phyloP scores from a whole-genome alignment of 257 asterid species.

The Nicotiana obtusifolia region DNA sequence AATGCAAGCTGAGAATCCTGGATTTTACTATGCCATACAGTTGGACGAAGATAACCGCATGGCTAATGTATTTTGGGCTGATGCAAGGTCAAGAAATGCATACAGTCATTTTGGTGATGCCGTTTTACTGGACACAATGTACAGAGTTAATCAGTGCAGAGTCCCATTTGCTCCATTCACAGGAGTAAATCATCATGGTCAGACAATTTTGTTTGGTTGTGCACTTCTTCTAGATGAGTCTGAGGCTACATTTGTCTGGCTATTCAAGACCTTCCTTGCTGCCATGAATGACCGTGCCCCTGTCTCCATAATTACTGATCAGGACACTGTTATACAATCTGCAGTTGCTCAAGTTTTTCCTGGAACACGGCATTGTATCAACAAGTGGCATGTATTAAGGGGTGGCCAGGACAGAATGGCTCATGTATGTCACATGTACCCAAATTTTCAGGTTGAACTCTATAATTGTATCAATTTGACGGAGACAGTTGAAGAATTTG shows the following conservation, averaged over 20 bases:
- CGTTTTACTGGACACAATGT: slow-evolving; percentile 64
- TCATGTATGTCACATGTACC: slow-evolving; percentile 53
- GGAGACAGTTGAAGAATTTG: slow-evolving; percentile 85
- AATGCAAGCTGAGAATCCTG: slow-evolving; percentile 92
- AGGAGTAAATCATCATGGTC: slow-evolving; percentile 95
- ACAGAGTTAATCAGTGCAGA: slow-evolving; percentile 47
- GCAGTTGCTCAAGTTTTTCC: slow-evolving; percentile 75
- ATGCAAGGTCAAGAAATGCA: slow-evolving; percentile 83
- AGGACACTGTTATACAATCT: slow-evolving; percentile 49
- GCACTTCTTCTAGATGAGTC: slow-evolving; percentile 84
- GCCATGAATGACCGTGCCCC: slow-evolving; percentile 73
- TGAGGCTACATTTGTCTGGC: slow-evolving; percentile 77
- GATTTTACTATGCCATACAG: slow-evolving; percentile 89
- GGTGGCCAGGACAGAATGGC: slow-evolving; percentile 80
- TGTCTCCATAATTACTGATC: slow-evolving; percentile 62
- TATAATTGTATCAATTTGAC: slow-evolving; percentile 74
- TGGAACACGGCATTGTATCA: slow-evolving; percentile 55
- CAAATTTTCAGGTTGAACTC: slow-evolving; percentile 68
- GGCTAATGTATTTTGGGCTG: slow-evolving; percentile 93
- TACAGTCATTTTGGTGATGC: slow-evolving; percentile 82
- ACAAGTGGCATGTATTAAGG: slow-evolving; percentile 75
- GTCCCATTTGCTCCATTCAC: slow-evolving; percentile 89
- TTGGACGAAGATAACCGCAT: slow-evolving; percentile 83
- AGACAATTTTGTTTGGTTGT: slow-evolving; percentile 74
- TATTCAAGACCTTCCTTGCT: slow-evolving; percentile 76